Evolutionary conservation across 345 rosid species (phyloP), one percentile per base, ranked within the genome.

Genomic region (Eutrema yunnanense): DNA sequence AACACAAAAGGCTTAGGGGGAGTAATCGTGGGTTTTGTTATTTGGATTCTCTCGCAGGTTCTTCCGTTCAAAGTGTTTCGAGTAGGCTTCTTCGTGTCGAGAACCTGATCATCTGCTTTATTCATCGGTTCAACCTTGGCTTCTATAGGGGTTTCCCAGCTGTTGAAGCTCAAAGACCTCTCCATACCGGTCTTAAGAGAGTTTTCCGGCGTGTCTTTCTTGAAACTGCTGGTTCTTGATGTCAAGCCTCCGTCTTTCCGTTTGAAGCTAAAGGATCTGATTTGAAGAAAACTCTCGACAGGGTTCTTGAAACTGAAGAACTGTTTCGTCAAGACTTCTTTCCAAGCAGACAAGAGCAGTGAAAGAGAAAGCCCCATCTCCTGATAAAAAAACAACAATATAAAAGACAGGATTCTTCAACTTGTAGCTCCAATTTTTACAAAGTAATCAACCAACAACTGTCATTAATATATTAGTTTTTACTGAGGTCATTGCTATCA

Each of bases 321-420:
- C 22, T 65, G 80, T 6, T 64, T 79, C 5, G 69, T 62, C n/a
- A 76, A 64, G 36, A 87, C 60, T 61, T 80, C 81, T 40, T 50
- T 76, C 84, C 87, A 80, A 22, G 78, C 77, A 11, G 88, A 72
- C 26, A 82, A 62, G 57, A 82, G 80, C 3, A 81, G 30, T 26
- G 88, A 82, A 43, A 84, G 70, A 57, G 84, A 86, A 43, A 81
- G 74, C 1, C 90, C 90, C 92, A 87, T 85, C 30, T 60, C 43
- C 56, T 78, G 33, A n/a, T 29, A 5, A 14, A 58, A 19, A 75
- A 51, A 54, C 38, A 30, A 2, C 29, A 58, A 9, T 9, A 54
- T 27, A 41, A 55, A 16, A 32, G 42, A 40, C 27, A 33, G 52
- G 30, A 46, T 66, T 59, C 67, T 59, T 53, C 56, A 63, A 63